phyloP scores from a whole-genome alignment of 2,329 filamentous ascomycete species.

The Clonostachys sp. region DNA sequence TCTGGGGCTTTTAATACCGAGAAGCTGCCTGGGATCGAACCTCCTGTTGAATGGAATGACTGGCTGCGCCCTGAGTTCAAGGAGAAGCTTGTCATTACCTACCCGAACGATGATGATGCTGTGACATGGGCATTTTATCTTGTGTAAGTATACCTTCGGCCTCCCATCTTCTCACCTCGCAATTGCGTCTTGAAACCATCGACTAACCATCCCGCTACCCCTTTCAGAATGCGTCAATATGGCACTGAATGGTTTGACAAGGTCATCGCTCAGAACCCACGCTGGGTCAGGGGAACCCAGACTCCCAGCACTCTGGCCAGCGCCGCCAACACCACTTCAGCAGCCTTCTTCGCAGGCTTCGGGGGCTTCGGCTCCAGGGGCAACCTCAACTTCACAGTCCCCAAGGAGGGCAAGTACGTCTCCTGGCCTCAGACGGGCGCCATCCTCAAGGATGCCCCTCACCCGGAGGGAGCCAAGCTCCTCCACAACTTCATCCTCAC shows the following conservation, averaged over 20 bases:
- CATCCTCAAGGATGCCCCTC: conserved; percentile 41
- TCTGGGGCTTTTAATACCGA: conserved; percentile 26
- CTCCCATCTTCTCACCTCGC: background rate
- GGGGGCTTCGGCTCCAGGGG: conserved; percentile 8
- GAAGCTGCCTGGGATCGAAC: conserved; percentile 21
- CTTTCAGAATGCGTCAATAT: conserved; percentile 26
- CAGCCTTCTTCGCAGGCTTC: conserved; percentile 24
- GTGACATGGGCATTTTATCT: conserved; percentile 44
- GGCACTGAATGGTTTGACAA: conserved; percentile 40
- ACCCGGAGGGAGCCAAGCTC: conserved; percentile 45
- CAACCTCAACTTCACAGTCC: conserved; percentile 17
- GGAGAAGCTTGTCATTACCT: conserved; percentile 46
- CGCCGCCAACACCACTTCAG: conserved; percentile 16
- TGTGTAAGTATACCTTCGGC: conserved; percentile 25
- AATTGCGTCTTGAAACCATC: too few species aligned
- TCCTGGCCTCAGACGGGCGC: conserved; percentile 42
- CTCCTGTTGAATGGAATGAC: conserved; percentile 33
- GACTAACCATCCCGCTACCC: background rate
- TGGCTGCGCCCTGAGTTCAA: conserved; percentile 44
- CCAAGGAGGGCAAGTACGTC: conserved; percentile 33
- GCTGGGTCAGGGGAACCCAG: conserved; percentile 46
- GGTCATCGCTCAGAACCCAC: conserved; percentile 40
- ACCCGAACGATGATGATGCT: conserved; percentile 55
- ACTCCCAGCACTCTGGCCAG: conserved; percentile 31
- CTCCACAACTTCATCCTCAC: conserved; percentile 41